Percentiles rank a stretch among this genome's conserved stretches.
These are phyloP conservation scores for Alliaria petiolata DNA, from an alignment of 345 rosid species.

Conservation along the genomic window DNA sequence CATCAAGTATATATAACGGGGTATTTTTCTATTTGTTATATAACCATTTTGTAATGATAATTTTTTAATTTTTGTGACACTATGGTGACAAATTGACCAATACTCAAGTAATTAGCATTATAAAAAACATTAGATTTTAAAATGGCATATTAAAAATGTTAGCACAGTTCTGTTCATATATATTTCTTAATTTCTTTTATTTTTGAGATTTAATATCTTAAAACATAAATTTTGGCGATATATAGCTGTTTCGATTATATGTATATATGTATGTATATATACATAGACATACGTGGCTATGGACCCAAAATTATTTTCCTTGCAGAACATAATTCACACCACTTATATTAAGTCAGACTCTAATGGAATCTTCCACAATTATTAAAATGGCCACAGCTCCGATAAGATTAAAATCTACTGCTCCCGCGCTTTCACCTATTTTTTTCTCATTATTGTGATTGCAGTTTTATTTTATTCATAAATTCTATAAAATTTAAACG, in stretches of 20 bases:
- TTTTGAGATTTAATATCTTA: too few species aligned
- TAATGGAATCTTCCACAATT: constrained; percentile 26
- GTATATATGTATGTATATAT: too few species aligned
- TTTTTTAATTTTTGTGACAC: not conserved
- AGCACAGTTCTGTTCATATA: not conserved
- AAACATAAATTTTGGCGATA: too few species aligned
- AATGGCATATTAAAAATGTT: too few species aligned
- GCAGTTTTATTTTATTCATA: not conserved
- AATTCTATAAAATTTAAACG: not conserved
- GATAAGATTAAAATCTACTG: constrained; percentile 1
- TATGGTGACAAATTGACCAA: too few species aligned
- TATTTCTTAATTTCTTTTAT: not conserved
- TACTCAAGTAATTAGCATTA: too few species aligned
- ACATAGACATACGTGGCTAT: not conserved
- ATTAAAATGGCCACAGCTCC: constrained; percentile 18
- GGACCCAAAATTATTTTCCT: constrained; percentile 9
- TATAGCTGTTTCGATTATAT: not conserved
- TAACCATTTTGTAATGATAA: not conserved
- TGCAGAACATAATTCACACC: constrained; percentile 13
- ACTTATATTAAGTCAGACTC: constrained; percentile 13
- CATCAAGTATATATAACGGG: not conserved
- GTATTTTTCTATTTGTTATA: not conserved
- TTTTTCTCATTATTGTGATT: not conserved
- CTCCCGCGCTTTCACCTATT: not conserved
- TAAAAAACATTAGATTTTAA: too few species aligned